A percentile compares a stretch with the other conserved stretches of the same genome.
These are phyloP conservation scores for Phytophthora pseudosyringae DNA, from an alignment of 352 stramenopile species.

Conservation along the genomic window DNA sequence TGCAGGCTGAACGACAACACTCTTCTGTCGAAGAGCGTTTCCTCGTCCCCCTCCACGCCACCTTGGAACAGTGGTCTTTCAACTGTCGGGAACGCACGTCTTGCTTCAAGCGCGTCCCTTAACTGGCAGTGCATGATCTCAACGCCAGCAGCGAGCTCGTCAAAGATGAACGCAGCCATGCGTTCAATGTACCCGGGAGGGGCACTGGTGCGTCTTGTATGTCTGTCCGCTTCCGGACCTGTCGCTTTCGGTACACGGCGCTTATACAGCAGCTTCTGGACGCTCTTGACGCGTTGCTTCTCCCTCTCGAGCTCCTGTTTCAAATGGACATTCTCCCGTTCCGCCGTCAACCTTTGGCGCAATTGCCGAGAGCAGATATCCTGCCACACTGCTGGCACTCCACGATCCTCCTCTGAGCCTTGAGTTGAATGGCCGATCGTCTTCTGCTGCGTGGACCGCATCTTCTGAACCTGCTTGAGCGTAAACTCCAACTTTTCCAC, in stretches of 20 bases:
- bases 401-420: not conserved
- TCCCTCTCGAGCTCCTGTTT: constrained; percentile 36
- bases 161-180: constrained; percentile 35
- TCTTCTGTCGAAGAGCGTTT: constrained; percentile 36
- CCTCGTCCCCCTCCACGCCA: constrained; percentile 35
- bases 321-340: constrained; percentile 33
- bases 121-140: constrained; percentile 35
- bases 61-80: constrained; percentile 28
- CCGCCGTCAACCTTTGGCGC: constrained; percentile 9
- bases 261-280: constrained; percentile 37
- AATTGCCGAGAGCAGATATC: constrained; percentile 30
- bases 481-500: constrained; percentile 22
- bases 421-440: not conserved
- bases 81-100: constrained; percentile 10
- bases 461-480: constrained; percentile 6
- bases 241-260: constrained; percentile 2
- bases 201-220: constrained; percentile 10
- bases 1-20: constrained; percentile 37
- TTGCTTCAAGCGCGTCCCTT: constrained; percentile 21
- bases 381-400: constrained; percentile 28
- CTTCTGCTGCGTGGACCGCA: not conserved
- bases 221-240: constrained; percentile 9
- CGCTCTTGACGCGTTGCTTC: constrained; percentile 28
- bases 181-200: constrained; percentile 16
- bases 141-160: constrained; percentile 34